phyloP scores from a whole-genome alignment of 345 rosid genomes.

The Nasturtium officinale region DNA sequence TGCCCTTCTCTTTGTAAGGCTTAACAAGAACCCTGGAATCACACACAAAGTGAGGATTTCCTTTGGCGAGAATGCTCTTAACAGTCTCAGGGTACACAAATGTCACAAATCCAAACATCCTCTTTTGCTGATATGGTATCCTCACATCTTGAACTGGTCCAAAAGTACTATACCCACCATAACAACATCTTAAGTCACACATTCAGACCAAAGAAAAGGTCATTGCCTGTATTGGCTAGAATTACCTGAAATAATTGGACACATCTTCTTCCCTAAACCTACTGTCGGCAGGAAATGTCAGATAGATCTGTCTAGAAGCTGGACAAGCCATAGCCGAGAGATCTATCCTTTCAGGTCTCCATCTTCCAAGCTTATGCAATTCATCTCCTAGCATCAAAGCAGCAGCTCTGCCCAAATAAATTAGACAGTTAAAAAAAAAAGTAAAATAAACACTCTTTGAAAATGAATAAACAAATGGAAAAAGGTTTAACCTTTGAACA shows the following conservation, averaged over 20 bases:
- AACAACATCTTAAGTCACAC: constrained; percentile 29
- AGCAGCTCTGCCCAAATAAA: constrained; percentile 51
- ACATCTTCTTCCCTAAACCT: constrained; percentile 93
- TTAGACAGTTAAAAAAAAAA: neutral
- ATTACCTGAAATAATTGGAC: constrained; percentile 80
- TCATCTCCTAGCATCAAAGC: constrained; percentile 77
- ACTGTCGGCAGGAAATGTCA: constrained; percentile 97
- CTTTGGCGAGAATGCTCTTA: constrained; percentile 84
- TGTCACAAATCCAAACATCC: constrained; percentile 95
- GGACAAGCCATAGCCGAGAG: constrained; percentile 67
- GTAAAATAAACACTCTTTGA: neutral
- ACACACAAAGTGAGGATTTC: constrained; percentile 92
- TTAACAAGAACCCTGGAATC: constrained; percentile 90
- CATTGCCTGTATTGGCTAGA: neutral
- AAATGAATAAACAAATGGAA: neutral
- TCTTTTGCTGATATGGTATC: constrained; percentile 92
- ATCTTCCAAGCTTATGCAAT: constrained; percentile 64
- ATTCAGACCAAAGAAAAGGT: constrained; percentile 16
- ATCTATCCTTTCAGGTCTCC: constrained; percentile 77
- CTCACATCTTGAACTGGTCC: constrained; percentile 99
- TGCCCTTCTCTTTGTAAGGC: constrained; percentile 97
- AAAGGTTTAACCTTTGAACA: constrained; percentile 57
- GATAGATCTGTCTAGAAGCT: constrained; percentile 92
- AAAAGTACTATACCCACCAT: constrained; percentile 52
- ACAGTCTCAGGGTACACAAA: constrained; percentile 90